A percentile compares a stretch with the other conserved stretches of the same genome.
These are phyloP conservation scores for Fusarium virguliforme DNA, from an alignment of 2,329 filamentous ascomycete genomes.

Conservation along the genomic window DNA sequence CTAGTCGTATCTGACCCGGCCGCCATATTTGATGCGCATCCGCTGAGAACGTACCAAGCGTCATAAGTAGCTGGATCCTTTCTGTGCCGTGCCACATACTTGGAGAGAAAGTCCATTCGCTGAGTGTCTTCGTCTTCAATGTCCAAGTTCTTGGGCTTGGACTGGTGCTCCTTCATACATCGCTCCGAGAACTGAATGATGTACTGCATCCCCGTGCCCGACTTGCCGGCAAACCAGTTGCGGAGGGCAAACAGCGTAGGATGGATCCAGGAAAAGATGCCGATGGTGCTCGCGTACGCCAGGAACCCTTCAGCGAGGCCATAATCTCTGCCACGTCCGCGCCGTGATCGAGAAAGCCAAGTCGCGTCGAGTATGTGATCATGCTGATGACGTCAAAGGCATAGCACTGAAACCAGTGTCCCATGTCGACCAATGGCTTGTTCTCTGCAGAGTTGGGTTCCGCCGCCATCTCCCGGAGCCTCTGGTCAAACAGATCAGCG, in stretches of 20 bases:
- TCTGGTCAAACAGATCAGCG: constrained; percentile 45
- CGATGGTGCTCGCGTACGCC: neutral
- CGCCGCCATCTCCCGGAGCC: neutral
- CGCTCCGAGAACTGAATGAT: neutral
- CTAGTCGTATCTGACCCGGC: constrained; percentile 33
- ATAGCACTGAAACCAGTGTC: constrained; percentile 62
- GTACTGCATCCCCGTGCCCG: constrained; percentile 1
- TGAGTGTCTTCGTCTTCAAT: neutral
- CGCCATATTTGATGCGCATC: constrained; percentile 32
- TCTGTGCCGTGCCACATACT: neutral
- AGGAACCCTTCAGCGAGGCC: neutral
- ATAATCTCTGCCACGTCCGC: constrained; percentile 63
- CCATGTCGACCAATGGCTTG: neutral
- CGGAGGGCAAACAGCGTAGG: neutral
- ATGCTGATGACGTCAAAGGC: constrained; percentile 68
- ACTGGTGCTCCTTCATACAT: constrained; percentile 1
- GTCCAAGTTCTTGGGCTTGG: constrained; percentile 8
- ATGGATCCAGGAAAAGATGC: constrained; percentile 8
- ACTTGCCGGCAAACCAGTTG: neutral
- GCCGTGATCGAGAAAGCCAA: constrained; percentile 64
- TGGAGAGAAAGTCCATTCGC: constrained; percentile 6
- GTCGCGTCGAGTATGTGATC: constrained; percentile 59
- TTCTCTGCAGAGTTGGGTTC: neutral
- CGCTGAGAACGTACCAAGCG: constrained; percentile 20
- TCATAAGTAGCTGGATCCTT: constrained; percentile 3